Conservation (phyloP, 257 asterid species). For the Solanum acaule region DNA sequence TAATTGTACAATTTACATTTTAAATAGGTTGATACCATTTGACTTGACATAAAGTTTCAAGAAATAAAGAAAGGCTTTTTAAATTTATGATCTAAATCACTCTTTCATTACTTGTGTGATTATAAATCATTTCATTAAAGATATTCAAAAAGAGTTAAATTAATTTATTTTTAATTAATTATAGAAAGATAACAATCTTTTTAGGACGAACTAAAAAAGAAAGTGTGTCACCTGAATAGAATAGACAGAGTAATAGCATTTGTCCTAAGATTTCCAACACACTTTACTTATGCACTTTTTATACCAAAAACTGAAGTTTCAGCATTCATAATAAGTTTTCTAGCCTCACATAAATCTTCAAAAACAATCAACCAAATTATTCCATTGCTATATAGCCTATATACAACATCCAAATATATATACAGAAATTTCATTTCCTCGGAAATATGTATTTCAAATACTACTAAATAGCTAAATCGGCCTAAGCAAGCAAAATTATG, state of each 20-base stretch:
- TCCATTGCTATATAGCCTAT: not conserved
- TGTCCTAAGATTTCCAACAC: not conserved
- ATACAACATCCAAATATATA: not conserved
- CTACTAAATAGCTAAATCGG: not conserved
- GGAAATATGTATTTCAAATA: not conserved
- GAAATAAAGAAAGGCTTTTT: too few species aligned
- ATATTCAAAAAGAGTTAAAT: not conserved
- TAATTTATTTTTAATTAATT: too few species aligned
- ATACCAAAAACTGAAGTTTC: not conserved
- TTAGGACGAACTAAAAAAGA: not conserved
- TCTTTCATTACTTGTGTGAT: too few species aligned
- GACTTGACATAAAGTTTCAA: too few species aligned
- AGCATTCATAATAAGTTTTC: not conserved
- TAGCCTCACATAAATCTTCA: not conserved
- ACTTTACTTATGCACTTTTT: not conserved
- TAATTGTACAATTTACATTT: too few species aligned
- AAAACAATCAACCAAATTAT: not conserved
- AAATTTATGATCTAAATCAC: too few species aligned
- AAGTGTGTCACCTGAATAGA: too few species aligned
- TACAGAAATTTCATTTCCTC: not conserved
- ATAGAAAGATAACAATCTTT: too few species aligned
- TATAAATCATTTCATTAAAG: too few species aligned
- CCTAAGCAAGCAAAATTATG: conserved; percentile 23
- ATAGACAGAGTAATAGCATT: not conserved
- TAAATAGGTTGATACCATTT: too few species aligned